Conservation (phyloP, 1,284 basidiomycete species). For the Austropuccinia psidii region DNA sequence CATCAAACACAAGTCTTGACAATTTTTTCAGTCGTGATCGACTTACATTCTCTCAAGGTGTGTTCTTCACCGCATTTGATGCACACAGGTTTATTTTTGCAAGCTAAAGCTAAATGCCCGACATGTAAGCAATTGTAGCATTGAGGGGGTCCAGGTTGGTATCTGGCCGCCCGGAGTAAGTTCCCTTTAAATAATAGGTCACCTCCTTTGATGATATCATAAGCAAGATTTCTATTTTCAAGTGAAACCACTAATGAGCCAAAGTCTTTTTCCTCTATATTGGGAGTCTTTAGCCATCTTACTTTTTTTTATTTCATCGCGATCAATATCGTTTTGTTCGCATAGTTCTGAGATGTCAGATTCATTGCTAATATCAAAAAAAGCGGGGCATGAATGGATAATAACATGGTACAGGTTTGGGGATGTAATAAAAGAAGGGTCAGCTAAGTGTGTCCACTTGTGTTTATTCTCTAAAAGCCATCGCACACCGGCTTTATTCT, state of each 20-base stretch:
- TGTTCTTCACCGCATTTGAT: neutral
- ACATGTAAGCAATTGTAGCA: neutral
- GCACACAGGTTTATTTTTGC: neutral
- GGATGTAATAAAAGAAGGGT: neutral
- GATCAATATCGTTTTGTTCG: conserved; percentile 1
- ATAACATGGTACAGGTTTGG: neutral
- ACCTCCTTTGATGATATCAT: too few relatives aligned
- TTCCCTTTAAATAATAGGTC: too few relatives aligned
- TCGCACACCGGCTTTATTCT: too few relatives aligned
- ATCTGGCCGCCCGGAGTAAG: neutral
- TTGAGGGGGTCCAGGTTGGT: neutral
- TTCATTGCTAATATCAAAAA: neutral
- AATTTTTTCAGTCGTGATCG: too few relatives aligned
- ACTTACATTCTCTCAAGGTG: neutral
- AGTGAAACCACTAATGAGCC: too few relatives aligned
- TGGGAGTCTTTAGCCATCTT: too few relatives aligned
- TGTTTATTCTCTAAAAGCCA: neutral
- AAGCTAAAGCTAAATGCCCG: neutral
- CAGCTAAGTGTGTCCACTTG: neutral
- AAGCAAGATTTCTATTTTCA: too few relatives aligned
- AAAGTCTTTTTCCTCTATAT: too few relatives aligned
- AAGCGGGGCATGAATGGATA: neutral
- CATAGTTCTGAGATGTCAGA: neutral
- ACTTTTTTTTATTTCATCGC: neutral
- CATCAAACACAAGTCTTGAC: too few relatives aligned